Evolutionary conservation across 371 early-diverging fungal genomes (phyloP).

Genomic region (Mucor mucedo): DNA sequence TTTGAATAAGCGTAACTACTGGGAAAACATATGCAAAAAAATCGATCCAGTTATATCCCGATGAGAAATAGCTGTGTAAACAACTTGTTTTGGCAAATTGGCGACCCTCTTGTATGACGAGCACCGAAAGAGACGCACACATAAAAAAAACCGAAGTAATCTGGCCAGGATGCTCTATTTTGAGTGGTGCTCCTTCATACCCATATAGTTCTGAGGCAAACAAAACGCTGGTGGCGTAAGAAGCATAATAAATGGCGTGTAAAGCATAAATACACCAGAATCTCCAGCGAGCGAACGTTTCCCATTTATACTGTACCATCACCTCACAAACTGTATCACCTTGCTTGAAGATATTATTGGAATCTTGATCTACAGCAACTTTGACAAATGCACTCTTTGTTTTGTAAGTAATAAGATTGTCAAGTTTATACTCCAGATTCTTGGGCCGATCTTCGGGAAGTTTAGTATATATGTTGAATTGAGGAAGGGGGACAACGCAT

Average conservation of each 20-base stretch:
- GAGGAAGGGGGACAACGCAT: slow-evolving; percentile 14
- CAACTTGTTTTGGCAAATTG: slow-evolving; percentile 1
- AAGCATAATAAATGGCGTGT: slow-evolving; percentile 5
- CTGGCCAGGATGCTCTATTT: neutral
- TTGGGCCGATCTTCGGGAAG: slow-evolving; percentile 10
- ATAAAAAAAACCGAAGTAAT: slow-evolving; percentile 5
- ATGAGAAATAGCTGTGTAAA: slow-evolving; percentile 2
- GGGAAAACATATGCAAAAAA: slow-evolving; percentile 11
- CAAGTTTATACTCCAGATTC: neutral
- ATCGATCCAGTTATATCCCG: slow-evolving; percentile 16
- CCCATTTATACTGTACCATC: slow-evolving; percentile 19
- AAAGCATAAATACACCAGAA: slow-evolving; percentile 1
- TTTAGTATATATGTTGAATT: slow-evolving; percentile 13
- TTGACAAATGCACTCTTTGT: slow-evolving; percentile 4
- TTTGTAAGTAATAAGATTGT: neutral
- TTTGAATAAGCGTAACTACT: neutral
- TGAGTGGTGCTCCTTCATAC: neutral
- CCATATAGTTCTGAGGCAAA: slow-evolving; percentile 12
- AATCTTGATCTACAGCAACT: neutral
- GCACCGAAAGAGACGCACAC: neutral
- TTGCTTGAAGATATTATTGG: slow-evolving; percentile 16
- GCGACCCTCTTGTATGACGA: slow-evolving; percentile 2
- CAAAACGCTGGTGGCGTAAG: slow-evolving; percentile 9
- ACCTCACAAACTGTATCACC: slow-evolving; percentile 21
- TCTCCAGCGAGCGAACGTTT: slow-evolving; percentile 1